Percentiles rank a stretch among this genome's conserved stretches.
Conservation (phyloP, 495 filamentous ascomycete genomes). For the Letharia columbiana region DNA sequence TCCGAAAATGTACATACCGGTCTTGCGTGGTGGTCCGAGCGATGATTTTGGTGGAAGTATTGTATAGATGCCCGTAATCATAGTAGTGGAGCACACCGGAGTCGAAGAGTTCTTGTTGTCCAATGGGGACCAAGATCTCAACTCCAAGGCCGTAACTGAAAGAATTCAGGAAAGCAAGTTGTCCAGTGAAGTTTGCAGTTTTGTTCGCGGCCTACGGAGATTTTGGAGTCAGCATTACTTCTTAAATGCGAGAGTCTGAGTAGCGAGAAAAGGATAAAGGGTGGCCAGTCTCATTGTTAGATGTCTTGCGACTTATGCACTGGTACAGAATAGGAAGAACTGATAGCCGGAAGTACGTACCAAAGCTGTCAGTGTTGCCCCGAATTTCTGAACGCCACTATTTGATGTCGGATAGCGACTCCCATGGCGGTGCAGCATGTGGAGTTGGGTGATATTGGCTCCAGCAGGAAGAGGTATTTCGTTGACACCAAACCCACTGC, state of each 20-base stretch:
- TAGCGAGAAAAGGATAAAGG: background rate
- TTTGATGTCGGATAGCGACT: constrained; percentile 35
- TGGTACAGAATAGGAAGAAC: background rate
- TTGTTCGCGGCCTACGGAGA: constrained; percentile 16
- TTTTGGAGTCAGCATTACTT: background rate
- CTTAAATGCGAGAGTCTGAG: background rate
- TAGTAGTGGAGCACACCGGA: constrained; percentile 49
- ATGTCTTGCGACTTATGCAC: background rate
- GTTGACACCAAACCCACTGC: constrained; percentile 43
- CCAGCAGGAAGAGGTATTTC: constrained; percentile 49
- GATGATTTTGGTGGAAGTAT: constrained; percentile 52
- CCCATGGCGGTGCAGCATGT: constrained; percentile 40
- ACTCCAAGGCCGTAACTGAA: constrained; percentile 44
- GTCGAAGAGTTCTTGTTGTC: constrained; percentile 44
- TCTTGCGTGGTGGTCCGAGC: constrained; percentile 51
- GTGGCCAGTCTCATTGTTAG: background rate
- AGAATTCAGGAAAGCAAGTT: constrained; percentile 41
- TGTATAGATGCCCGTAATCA: constrained; percentile 52
- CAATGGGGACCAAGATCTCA: constrained; percentile 45
- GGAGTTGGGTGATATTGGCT: constrained; percentile 47
- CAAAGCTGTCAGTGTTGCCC: constrained; percentile 25
- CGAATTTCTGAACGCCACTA: constrained; percentile 29
- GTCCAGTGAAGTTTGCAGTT: constrained; percentile 37
- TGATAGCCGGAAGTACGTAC: background rate
- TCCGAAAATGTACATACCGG: constrained; percentile 11